phyloP scores from a whole-genome alignment of 129 eudicot species.

The Cynara cardunculus region DNA sequence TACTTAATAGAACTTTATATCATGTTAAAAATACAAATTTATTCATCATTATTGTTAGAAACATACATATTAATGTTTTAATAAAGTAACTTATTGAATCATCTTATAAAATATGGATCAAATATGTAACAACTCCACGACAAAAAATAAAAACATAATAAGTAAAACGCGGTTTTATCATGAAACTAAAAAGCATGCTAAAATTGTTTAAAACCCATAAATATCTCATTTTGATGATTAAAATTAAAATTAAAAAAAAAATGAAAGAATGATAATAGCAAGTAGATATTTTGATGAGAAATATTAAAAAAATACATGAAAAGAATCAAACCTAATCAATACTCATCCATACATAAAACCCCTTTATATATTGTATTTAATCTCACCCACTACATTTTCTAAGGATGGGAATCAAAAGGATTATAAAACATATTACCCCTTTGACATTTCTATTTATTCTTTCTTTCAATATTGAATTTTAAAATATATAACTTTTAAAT shows the following conservation, averaged over 20 bases:
- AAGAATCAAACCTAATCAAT: conserved; percentile 21
- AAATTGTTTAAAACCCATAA: neutral
- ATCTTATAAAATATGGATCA: no score
- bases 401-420: conserved; percentile 9
- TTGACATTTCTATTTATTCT: neutral
- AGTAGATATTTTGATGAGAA: conserved; percentile 7
- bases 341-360: conserved; percentile 27
- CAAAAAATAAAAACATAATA: neutral
- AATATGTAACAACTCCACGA: no score
- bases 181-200: neutral
- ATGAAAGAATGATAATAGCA: neutral
- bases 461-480: neutral
- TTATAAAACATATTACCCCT: neutral
- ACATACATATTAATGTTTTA: no score
- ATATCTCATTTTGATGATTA: neutral
- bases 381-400: conserved; percentile 37
- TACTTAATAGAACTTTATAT: no score
- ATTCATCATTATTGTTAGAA: no score
- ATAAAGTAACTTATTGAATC: no score
- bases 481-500: no score
- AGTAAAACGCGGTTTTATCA: neutral
- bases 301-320: neutral
- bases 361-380: conserved; percentile 20
- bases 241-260: neutral
- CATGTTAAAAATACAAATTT: no score